These are phyloP conservation scores for Jackrogersella multiformis DNA, from an alignment of 495 filamentous ascomycete genomes.

Conservation along the genomic window DNA sequence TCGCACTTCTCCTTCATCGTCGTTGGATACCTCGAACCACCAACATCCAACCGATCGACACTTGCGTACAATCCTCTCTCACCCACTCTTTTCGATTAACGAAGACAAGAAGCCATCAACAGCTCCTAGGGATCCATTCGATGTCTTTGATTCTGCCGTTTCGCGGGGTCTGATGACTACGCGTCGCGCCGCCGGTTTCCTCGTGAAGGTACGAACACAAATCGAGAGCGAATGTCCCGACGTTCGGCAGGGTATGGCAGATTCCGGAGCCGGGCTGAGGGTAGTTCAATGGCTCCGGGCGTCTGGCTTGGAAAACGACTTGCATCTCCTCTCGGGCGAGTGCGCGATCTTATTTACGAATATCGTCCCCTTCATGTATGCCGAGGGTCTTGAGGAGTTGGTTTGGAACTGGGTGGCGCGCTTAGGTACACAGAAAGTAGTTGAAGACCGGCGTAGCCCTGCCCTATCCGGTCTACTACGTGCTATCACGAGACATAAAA, in stretches of 20 bases:
- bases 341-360: slow-evolving; percentile 42
- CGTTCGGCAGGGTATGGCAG: slow-evolving; percentile 45
- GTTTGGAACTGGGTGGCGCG: slow-evolving; percentile 56
- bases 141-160: slow-evolving; percentile 52
- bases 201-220: slow-evolving; percentile 47
- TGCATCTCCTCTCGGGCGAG: slow-evolving; percentile 47
- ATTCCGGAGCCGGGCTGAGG: slow-evolving; percentile 52
- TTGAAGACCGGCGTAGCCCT: slow-evolving; percentile 1
- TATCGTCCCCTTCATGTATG: slow-evolving; percentile 60
- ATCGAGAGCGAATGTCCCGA: slow-evolving; percentile 40
- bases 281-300: slow-evolving; percentile 63
- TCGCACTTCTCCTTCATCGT: neutral
- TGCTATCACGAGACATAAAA: too few relatives aligned
- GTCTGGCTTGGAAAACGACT: slow-evolving; percentile 52
- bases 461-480: slow-evolving; percentile 37
- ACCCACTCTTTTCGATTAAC: slow-evolving; percentile 65
- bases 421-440: slow-evolving; percentile 24
- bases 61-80: slow-evolving; percentile 72
- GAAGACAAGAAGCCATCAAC: neutral
- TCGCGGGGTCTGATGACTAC: slow-evolving; percentile 57
- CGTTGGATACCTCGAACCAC: slow-evolving; percentile 5
- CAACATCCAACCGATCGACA: slow-evolving; percentile 61
- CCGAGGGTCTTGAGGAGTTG: slow-evolving; percentile 57
- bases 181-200: slow-evolving; percentile 51
- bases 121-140: slow-evolving; percentile 36